Conservation (phyloP, 2,329 filamentous ascomycete species). For the Orbilia brochopaga region DNA sequence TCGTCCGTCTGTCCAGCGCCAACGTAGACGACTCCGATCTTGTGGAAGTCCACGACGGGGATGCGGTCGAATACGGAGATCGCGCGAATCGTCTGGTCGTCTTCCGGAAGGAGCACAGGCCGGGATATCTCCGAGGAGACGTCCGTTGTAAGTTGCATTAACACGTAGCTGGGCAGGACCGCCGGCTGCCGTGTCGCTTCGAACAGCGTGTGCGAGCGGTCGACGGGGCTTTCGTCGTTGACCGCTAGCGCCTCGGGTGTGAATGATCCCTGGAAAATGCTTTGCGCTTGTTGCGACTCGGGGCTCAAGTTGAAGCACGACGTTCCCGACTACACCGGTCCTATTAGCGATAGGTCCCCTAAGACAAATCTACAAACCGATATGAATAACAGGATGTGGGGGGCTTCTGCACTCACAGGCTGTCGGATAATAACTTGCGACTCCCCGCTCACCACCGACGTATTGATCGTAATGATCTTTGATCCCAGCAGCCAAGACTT, state of each 20-base stretch:
- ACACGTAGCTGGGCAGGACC: conserved; percentile 74
- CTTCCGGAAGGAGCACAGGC: conserved; percentile 76
- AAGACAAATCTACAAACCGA: not conserved
- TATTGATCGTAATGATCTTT: conserved; percentile 63
- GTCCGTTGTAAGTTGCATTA: conserved; percentile 68
- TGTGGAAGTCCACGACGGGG: conserved; percentile 91
- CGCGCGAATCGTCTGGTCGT: conserved; percentile 66
- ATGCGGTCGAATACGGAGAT: conserved; percentile 83
- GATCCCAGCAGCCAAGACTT: conserved; percentile 64
- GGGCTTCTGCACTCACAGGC: conserved; percentile 53
- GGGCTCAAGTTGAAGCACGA: conserved; percentile 58
- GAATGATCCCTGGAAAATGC: conserved; percentile 49
- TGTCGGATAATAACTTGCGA: conserved; percentile 61
- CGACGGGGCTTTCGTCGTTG: conserved; percentile 30
- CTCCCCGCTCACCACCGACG: conserved; percentile 60
- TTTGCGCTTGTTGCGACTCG: conserved; percentile 52
- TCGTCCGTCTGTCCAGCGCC: conserved; percentile 84
- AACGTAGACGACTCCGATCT: conserved; percentile 92
- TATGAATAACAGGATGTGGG: too few relatives aligned
- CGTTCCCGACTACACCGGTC: conserved; percentile 57
- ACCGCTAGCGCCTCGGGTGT: conserved; percentile 26
- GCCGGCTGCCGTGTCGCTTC: conserved; percentile 63
- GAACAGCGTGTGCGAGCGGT: conserved; percentile 59
- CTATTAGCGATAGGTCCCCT: conserved; percentile 19
- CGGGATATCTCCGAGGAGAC: conserved; percentile 57